A percentile compares a stretch with the other conserved stretches of the same genome.
phyloP scores from a whole-genome alignment of 352 stramenopile species.

The Vaucheria bursata region DNA sequence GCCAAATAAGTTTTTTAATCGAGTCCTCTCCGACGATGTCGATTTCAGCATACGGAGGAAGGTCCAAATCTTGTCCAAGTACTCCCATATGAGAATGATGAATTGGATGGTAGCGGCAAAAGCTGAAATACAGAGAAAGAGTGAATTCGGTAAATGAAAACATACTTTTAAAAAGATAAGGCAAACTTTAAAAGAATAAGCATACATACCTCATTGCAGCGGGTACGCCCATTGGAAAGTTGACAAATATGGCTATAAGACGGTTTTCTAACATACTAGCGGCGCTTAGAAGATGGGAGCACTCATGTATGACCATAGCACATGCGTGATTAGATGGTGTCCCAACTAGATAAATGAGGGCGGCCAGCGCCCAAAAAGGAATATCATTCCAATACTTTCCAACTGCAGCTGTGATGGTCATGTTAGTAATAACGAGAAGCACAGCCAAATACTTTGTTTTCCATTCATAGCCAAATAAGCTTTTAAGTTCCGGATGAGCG shows the following conservation, averaged over 20 bases:
- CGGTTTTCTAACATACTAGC: constrained; percentile 78
- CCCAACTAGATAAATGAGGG: constrained; percentile 1
- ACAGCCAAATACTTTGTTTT: constrained; percentile 10
- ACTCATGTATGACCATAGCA: constrained; percentile 88
- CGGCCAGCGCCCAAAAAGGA: neutral
- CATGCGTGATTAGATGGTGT: constrained; percentile 72
- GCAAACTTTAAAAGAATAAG: too few species aligned
- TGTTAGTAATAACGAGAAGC: neutral
- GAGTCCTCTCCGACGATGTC: constrained; percentile 62
- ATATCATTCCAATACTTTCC: neutral
- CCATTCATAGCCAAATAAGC: constrained; percentile 9
- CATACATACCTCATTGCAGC: constrained; percentile 58
- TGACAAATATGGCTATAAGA: constrained; percentile 78
- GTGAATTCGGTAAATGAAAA: neutral
- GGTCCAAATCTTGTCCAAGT: constrained; percentile 82
- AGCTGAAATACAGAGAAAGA: constrained; percentile 54
- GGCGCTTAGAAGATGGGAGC: constrained; percentile 89
- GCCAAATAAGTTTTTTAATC: constrained; percentile 5
- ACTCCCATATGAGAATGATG: constrained; percentile 91
- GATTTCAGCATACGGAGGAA: constrained; percentile 78
- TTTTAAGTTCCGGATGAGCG: constrained; percentile 3
- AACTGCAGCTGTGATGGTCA: neutral
- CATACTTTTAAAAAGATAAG: too few species aligned
- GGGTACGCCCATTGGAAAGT: constrained; percentile 81
- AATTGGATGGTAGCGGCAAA: constrained; percentile 94